phyloP scores from a whole-genome alignment of 768 basidiomycete genomes.

The Amylocystis lapponica region DNA sequence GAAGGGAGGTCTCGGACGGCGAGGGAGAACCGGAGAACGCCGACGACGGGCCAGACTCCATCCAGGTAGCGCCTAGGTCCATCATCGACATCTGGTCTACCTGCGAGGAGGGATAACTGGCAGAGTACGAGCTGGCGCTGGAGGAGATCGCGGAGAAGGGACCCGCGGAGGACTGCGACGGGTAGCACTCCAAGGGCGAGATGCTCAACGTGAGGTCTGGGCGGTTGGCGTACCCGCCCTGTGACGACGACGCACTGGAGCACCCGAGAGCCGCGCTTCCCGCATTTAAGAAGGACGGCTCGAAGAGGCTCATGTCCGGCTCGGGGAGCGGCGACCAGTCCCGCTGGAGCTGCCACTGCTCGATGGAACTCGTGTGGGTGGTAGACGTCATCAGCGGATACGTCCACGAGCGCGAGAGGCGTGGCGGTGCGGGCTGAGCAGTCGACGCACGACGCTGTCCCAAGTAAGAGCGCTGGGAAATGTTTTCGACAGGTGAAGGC shows the following conservation, averaged over 20 bases:
- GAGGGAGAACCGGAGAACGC: slow-evolving; percentile 39
- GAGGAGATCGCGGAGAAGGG: not conserved
- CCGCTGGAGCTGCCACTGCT: slow-evolving; percentile 28
- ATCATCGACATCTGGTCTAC: slow-evolving; percentile 8
- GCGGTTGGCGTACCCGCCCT: not conserved
- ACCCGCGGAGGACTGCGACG: slow-evolving; percentile 1
- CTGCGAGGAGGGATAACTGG: slow-evolving; percentile 3
- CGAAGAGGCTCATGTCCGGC: slow-evolving; percentile 42
- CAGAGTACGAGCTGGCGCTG: slow-evolving; percentile 2
- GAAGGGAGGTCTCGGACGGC: slow-evolving; percentile 17
- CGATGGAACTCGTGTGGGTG: slow-evolving; percentile 6
- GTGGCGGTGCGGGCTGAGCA: slow-evolving; percentile 35
- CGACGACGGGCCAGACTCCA: slow-evolving; percentile 34
- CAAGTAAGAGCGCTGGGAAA: slow-evolving; percentile 38
- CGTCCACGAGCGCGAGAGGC: slow-evolving; percentile 34
- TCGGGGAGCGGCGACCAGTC: slow-evolving; percentile 47
- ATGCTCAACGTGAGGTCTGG: slow-evolving; percentile 14
- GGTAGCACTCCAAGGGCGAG: slow-evolving; percentile 25
- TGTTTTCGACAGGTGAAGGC: slow-evolving; percentile 38
- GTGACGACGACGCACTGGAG: slow-evolving; percentile 1
- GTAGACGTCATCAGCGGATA: slow-evolving; percentile 16
- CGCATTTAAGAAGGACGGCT: slow-evolving; percentile 32
- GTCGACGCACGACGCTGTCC: slow-evolving; percentile 48
- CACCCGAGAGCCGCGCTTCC: slow-evolving; percentile 21
- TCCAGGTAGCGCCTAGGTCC: slow-evolving; percentile 13